These are phyloP conservation scores for Trypanosoma mega DNA, from an alignment of 208 protist genomes.

Conservation along the genomic window DNA sequence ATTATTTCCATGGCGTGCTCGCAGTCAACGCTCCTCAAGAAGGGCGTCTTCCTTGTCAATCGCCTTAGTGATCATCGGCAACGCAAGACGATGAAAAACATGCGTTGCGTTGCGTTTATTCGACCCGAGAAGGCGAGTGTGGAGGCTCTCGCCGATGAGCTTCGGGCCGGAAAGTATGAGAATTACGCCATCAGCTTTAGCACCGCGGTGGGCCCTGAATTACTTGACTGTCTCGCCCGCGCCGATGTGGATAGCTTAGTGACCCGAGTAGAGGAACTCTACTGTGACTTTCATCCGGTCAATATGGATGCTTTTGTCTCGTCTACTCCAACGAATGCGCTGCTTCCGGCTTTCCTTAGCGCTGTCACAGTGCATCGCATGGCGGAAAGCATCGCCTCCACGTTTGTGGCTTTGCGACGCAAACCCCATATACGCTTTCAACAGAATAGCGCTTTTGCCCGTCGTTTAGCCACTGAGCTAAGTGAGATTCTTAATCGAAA, in stretches of 20 bases:
- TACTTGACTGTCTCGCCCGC: constrained; percentile 92
- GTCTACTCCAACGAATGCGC: constrained; percentile 40
- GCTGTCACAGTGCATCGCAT: constrained; percentile 34
- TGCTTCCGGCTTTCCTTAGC: constrained; percentile 35
- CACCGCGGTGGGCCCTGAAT: constrained; percentile 67
- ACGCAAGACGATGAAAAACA: constrained; percentile 89
- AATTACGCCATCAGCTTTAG: constrained; percentile 90
- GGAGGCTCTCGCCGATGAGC: constrained; percentile 78
- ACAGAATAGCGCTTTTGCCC: constrained; percentile 55
- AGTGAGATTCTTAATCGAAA: constrained; percentile 70
- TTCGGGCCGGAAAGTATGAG: constrained; percentile 85
- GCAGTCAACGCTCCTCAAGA: constrained; percentile 94
- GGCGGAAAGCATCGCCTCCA: constrained; percentile 67
- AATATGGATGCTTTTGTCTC: constrained; percentile 83
- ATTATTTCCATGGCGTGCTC: constrained; percentile 95
- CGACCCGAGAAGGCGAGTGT: constrained; percentile 92
- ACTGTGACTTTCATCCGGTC: constrained; percentile 94
- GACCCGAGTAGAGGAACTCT: constrained; percentile 93
- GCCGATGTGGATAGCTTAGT: constrained; percentile 93
- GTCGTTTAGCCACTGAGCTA: constrained; percentile 75
- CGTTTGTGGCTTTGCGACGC: constrained; percentile 77
- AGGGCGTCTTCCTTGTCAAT: constrained; percentile 97
- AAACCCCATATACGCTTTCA: constrained; percentile 74
- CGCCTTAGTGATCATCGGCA: constrained; percentile 60
- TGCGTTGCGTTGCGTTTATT: constrained; percentile 92